Evolutionary conservation across 345 rosid species (phyloP), one percentile per base, ranked within the genome.

Genomic region (Syzygium oleosum): DNA sequence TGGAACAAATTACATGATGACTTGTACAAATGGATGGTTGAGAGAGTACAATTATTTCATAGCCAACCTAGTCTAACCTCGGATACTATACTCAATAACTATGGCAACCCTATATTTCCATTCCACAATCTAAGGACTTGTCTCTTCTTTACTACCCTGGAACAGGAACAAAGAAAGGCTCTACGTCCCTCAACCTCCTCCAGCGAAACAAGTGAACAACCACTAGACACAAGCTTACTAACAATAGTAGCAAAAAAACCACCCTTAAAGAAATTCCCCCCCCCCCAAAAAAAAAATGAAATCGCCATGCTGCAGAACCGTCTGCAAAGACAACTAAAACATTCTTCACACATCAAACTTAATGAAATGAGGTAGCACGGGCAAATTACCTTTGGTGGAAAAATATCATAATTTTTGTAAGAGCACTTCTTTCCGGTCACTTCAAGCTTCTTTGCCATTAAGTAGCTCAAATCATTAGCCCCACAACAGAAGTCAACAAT

Each of bases 401-500:
- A 34, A 86, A 93, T 55, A 87, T 96, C 99, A 90, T 92, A 95
- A 85, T 97, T 97, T 92, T 92, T 95, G 90, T 89, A 95, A 3
- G 87, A 95, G 91, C 98, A 95, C 80, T 89, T 95, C 94, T 95
- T 96, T 88, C 95, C 95, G 1, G 88, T 93, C 90, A 94, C 98
- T 86, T 96, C 96, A 87, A 97, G 96, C 94, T 95, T 97, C 87
- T 55, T 85, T 87, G 93, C 96, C 99, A 95, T 92, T 78, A 95
- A 87, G 87, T 92, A 90, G 87, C 99, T 95, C 85, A 97, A 97
- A 90, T 96, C 98, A 91, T 97, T 97, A 84, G 99, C 95, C 79
- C 99, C 99, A 90, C 98, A 97, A 86, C 99, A 96, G 90, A 95
- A 95, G 92, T 97, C 99, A 41, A 97, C 98, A 88, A 96, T 89